Percentiles rank a stretch among this genome's conserved stretches.
Evolutionary conservation across 1,284 basidiomycete species (phyloP).

Genomic region (Sporisorium exsertum): DNA sequence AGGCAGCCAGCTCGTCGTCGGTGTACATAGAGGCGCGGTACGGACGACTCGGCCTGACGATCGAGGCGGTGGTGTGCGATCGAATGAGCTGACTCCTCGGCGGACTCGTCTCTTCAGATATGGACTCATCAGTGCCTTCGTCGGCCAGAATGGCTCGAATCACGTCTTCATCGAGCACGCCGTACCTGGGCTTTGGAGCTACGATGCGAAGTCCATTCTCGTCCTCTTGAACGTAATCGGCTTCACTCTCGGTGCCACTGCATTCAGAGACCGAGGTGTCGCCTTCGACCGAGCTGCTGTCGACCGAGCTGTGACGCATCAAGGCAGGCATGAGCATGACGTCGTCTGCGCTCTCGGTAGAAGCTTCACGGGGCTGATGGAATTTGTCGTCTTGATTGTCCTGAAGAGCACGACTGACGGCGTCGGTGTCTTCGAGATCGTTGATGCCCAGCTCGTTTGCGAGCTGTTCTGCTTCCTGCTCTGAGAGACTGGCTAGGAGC

Average conservation of each 20-base stretch:
- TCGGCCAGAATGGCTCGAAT: slow-evolving; percentile 43
- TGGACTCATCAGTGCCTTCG: slow-evolving; percentile 4
- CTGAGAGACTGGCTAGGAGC: slow-evolving; percentile 31
- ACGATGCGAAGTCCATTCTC: background rate
- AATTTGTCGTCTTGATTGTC: slow-evolving; percentile 1
- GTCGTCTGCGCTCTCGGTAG: slow-evolving; percentile 20
- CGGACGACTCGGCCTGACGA: slow-evolving; percentile 29
- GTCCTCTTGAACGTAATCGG: slow-evolving; percentile 19
- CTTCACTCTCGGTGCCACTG: slow-evolving; percentile 42
- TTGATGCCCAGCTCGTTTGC: slow-evolving; percentile 46
- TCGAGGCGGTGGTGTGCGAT: slow-evolving; percentile 34
- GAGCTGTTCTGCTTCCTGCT: slow-evolving; percentile 49
- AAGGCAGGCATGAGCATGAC: slow-evolving; percentile 30
- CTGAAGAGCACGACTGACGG: slow-evolving; percentile 17
- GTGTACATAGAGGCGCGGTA: slow-evolving; percentile 58
- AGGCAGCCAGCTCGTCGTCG: slow-evolving; percentile 46
- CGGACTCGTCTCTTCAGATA: background rate
- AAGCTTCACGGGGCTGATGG: slow-evolving; percentile 7
- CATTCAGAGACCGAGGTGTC: slow-evolving; percentile 43
- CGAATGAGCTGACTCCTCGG: slow-evolving; percentile 19
- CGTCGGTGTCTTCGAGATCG: slow-evolving; percentile 42
- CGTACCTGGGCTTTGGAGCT: slow-evolving; percentile 28
- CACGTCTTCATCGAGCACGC: slow-evolving; percentile 41
- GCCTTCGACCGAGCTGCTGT: slow-evolving; percentile 23
- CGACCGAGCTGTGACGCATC: slow-evolving; percentile 13